These are phyloP conservation scores for Pseudomicrostroma phylloplanum DNA, from an alignment of 1,284 basidiomycete genomes.

Conservation along the genomic window DNA sequence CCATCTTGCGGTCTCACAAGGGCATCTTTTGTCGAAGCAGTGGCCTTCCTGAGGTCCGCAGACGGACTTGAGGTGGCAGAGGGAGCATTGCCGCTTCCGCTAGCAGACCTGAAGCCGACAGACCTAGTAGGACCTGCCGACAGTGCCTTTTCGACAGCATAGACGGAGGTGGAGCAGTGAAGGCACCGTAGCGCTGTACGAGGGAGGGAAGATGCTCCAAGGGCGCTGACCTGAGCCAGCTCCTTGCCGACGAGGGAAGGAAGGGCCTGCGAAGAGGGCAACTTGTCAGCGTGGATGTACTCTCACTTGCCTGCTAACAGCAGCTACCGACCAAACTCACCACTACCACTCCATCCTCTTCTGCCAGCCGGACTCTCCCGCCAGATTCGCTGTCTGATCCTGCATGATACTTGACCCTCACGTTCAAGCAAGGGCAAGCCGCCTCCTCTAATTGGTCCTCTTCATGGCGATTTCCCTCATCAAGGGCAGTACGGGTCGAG, in stretches of 20 bases:
- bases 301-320: neutral
- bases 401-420: neutral
- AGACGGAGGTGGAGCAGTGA: conserved; percentile 11
- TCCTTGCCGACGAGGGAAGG: conserved; percentile 1
- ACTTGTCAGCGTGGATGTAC: neutral
- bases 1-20: conserved; percentile 10
- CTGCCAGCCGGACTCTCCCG: neutral
- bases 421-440: conserved; percentile 1
- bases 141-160: conserved; percentile 12
- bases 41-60: neutral
- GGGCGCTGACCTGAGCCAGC: neutral
- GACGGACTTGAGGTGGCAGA: neutral
- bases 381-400: neutral
- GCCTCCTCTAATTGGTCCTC: neutral
- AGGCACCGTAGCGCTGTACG: conserved; percentile 8
- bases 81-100: neutral
- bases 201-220: neutral
- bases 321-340: neutral
- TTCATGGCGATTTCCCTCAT: no score
- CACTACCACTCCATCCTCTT: neutral
- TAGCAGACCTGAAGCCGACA: conserved; percentile 2
- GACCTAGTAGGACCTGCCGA: neutral
- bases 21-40: conserved; percentile 4
- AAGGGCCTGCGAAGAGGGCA: conserved; percentile 2
- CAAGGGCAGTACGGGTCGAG: no score